phyloP scores from a whole-genome alignment of 345 rosid species.

The Salix brachista region DNA sequence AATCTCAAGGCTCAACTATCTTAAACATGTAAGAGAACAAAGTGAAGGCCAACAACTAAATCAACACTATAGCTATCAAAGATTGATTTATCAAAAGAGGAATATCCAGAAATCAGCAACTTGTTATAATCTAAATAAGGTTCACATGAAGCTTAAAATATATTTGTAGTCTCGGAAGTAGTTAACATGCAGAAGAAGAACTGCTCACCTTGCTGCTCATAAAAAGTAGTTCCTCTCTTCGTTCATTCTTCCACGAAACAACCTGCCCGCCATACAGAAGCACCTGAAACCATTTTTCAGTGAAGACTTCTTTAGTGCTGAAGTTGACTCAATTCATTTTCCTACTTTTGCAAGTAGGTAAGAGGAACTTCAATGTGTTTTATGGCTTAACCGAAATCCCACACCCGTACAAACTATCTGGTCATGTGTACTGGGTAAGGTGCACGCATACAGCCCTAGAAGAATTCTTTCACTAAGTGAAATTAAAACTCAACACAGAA shows the following conservation, averaged over 20 bases:
- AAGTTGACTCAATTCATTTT: too few relatives aligned
- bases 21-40: neutral
- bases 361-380: too few relatives aligned
- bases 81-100: neutral
- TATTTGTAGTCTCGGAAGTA: neutral
- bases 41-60: neutral
- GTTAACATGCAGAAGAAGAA: neutral
- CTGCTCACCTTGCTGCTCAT: constrained; percentile 72
- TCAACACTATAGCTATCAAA: neutral
- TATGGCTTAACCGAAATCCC: too few relatives aligned
- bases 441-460: too few relatives aligned
- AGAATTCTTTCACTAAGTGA: too few relatives aligned
- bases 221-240: constrained; percentile 77
- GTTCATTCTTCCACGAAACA: constrained; percentile 89
- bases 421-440: too few relatives aligned
- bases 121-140: neutral
- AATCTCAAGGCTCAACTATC: constrained; percentile 1
- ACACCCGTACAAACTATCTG: too few relatives aligned
- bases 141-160: neutral
- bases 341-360: neutral
- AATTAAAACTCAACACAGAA: too few relatives aligned
- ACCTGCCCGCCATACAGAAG: constrained; percentile 84
- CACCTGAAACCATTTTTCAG: constrained; percentile 57
- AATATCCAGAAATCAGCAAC: neutral
- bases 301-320: constrained; percentile 1